These are phyloP conservation scores for Aspergillus heteromorphus DNA, from an alignment of 495 filamentous ascomycete species.

Conservation along the genomic window DNA sequence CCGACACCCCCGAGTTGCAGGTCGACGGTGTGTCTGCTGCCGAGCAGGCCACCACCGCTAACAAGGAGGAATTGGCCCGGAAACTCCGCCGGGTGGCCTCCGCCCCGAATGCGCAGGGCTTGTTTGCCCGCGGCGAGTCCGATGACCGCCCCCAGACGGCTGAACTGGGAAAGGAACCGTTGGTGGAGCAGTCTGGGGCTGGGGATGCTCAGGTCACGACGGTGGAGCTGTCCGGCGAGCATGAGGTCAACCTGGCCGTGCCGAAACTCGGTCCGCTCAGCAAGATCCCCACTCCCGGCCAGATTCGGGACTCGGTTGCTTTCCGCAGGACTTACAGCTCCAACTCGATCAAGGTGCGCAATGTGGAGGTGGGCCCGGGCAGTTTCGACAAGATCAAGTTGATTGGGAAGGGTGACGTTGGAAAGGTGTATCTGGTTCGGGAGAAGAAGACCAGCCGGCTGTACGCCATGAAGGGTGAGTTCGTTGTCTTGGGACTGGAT, in stretches of 20 bases:
- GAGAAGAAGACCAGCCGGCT: constrained; percentile 94
- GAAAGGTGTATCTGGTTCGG: constrained; percentile 94
- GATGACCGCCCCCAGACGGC: constrained; percentile 72
- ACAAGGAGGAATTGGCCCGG: constrained; percentile 88
- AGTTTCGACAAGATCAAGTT: constrained; percentile 99
- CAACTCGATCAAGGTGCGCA: constrained; percentile 96
- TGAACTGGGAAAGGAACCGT: constrained; percentile 71
- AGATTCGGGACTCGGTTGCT: constrained; percentile 54
- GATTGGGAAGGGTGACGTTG: constrained; percentile 97
- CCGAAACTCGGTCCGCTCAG: constrained; percentile 35
- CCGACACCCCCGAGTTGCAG: constrained; percentile 78
- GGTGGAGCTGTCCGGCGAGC: constrained; percentile 41
- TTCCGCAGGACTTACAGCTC: constrained; percentile 97
- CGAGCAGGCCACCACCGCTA: constrained; percentile 70
- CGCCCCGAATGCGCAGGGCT: constrained; percentile 91
- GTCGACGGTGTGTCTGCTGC: constrained; percentile 65
- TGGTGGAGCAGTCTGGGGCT: constrained; percentile 51
- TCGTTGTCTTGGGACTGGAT: not conserved
- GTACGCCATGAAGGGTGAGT: constrained; percentile 96
- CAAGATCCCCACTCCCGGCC: constrained; percentile 44
- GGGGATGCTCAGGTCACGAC: constrained; percentile 53
- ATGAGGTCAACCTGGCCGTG: constrained; percentile 39
- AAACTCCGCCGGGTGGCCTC: constrained; percentile 92
- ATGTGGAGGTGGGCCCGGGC: constrained; percentile 90
- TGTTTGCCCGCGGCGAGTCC: constrained; percentile 65